These are phyloP conservation scores for Dichotomocladium elegans DNA, from an alignment of 371 early-diverging fungal species.

Conservation along the genomic window DNA sequence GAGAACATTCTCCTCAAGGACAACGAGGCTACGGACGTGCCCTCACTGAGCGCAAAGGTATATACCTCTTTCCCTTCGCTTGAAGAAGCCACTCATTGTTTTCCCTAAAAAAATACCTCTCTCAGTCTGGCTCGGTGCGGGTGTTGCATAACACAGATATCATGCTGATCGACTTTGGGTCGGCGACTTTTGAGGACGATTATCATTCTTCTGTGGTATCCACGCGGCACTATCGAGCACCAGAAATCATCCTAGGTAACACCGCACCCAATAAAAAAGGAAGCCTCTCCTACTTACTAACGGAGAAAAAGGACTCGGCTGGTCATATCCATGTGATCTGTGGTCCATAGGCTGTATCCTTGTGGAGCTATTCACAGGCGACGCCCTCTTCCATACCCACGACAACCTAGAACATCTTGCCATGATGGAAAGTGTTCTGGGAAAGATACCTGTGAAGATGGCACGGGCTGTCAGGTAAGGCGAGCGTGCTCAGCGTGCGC, in stretches of 20 bases:
- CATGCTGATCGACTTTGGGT: slow-evolving; percentile 92
- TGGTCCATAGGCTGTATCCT: slow-evolving; percentile 98
- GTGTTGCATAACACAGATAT: slow-evolving; percentile 76
- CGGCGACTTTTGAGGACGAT: slow-evolving; percentile 89
- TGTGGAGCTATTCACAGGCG: slow-evolving; percentile 91
- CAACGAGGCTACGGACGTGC: slow-evolving; percentile 91
- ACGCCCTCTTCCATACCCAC: slow-evolving; percentile 93
- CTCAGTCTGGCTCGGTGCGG: background rate
- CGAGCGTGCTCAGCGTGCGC: background rate
- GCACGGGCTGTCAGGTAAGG: slow-evolving; percentile 22
- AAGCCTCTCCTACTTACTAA: no score
- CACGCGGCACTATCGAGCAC: slow-evolving; percentile 97
- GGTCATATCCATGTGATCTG: slow-evolving; percentile 96
- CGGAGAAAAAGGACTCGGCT: slow-evolving; percentile 54
- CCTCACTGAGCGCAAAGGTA: background rate
- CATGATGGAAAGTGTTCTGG: slow-evolving; percentile 70
- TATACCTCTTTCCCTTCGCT: no score
- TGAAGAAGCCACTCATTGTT: background rate
- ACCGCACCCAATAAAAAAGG: no score
- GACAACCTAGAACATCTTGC: slow-evolving; percentile 80
- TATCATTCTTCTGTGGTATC: slow-evolving; percentile 88
- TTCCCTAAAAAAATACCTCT: background rate
- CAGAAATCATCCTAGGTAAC: slow-evolving; percentile 90
- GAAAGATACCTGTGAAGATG: slow-evolving; percentile 43
- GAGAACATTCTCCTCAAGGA: slow-evolving; percentile 79